Evolutionary conservation across 1,139 yeast genomes (phyloP).

Genomic region (Suhomyces panamericanus): DNA sequence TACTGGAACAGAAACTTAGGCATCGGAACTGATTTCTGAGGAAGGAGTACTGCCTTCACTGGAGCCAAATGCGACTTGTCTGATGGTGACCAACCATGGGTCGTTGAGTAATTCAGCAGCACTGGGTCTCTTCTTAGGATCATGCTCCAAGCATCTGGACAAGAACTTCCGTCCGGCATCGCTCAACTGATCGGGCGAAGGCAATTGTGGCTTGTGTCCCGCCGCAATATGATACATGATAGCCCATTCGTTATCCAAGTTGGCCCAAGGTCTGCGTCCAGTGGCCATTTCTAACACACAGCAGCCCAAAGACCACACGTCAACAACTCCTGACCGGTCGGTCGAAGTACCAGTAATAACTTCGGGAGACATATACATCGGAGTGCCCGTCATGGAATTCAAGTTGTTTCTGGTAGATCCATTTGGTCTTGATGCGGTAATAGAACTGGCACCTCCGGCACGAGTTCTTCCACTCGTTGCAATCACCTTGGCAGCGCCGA

Average conservation of each 20-base stretch:
- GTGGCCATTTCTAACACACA: slow-evolving; percentile 83
- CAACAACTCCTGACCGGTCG: slow-evolving; percentile 73
- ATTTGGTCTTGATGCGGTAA: slow-evolving; percentile 13
- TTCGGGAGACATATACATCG: slow-evolving; percentile 99
- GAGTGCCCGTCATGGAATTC: slow-evolving; percentile 85
- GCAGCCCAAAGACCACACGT: slow-evolving; percentile 83
- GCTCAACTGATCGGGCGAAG: slow-evolving; percentile 75
- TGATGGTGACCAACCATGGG: slow-evolving; percentile 83
- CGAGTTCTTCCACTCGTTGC: slow-evolving; percentile 64
- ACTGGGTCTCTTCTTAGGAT: slow-evolving; percentile 72
- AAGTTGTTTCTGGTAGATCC: slow-evolving; percentile 28
- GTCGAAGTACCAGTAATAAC: slow-evolving; percentile 77
- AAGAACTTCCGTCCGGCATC: slow-evolving; percentile 71
- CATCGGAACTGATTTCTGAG: slow-evolving; percentile 31
- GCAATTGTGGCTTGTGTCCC: slow-evolving; percentile 87
- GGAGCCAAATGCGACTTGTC: slow-evolving; percentile 66
- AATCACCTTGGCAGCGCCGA: slow-evolving; percentile 96
- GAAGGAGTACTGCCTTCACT: slow-evolving; percentile 43
- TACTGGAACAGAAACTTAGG: neutral
- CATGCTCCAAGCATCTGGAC: slow-evolving; percentile 75
- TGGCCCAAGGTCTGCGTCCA: slow-evolving; percentile 85
- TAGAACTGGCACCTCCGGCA: slow-evolving; percentile 19
- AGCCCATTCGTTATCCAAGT: slow-evolving; percentile 96
- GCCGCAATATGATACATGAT: slow-evolving; percentile 98
- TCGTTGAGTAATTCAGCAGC: slow-evolving; percentile 85